Evolutionary conservation across 2,329 filamentous ascomycete species (phyloP).

Genomic region (Xylaria polymorpha): DNA sequence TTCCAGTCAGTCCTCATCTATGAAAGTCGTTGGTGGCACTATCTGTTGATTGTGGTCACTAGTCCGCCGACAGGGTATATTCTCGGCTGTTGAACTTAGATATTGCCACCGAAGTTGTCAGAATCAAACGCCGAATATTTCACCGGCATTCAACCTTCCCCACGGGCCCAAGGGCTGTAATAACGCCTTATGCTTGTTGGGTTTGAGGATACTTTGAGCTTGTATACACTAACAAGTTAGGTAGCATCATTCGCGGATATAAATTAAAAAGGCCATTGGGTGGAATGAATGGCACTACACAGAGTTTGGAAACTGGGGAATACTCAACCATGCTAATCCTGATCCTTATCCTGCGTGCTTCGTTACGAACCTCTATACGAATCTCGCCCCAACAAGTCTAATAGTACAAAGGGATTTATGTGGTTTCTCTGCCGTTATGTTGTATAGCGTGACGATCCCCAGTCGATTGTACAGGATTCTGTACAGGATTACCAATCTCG

Average conservation of each 20-base stretch:
- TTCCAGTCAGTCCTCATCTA: not conserved
- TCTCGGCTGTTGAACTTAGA: not conserved
- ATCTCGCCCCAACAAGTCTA: not conserved
- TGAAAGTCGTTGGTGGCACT: not conserved
- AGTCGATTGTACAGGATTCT: not conserved
- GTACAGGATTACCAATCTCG: not conserved
- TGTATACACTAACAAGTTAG: not conserved
- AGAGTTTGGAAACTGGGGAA: not conserved
- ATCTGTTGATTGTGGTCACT: not conserved
- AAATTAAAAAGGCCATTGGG: slow-evolving; percentile 12
- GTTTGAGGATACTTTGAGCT: not conserved
- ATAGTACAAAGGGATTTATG: not conserved
- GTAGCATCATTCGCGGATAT: not conserved
- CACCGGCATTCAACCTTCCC: not conserved
- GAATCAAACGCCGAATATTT: not conserved
- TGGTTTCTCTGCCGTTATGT: not conserved
- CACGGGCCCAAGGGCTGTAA: not conserved
- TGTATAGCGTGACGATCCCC: not conserved
- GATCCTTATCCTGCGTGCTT: not conserved
- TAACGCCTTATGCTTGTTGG: not conserved
- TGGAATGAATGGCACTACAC: not conserved
- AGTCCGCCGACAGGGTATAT: not conserved
- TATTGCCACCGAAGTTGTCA: not conserved
- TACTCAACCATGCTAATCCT: not conserved
- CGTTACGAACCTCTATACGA: not conserved